Percentiles rank a stretch among this genome's conserved stretches.
phyloP scores from a whole-genome alignment of 352 stramenopile genomes.

The Nothophytophthora sp. region DNA sequence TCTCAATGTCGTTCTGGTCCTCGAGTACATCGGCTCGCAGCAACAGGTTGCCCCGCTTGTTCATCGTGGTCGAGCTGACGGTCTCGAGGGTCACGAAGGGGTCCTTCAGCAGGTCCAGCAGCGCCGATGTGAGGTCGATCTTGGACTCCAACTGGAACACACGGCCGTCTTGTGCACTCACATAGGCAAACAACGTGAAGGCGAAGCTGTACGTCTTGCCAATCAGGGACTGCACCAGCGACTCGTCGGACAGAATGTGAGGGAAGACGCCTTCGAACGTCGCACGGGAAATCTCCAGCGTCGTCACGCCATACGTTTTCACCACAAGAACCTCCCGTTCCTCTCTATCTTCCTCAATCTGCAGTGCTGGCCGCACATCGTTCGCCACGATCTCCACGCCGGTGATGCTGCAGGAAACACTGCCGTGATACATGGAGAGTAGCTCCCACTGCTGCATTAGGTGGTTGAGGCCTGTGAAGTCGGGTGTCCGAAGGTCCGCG shows the following conservation, averaged over 20 bases:
- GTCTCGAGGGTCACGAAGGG: slow-evolving; percentile 39
- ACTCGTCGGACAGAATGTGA: slow-evolving; percentile 36
- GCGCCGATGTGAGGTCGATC: slow-evolving; percentile 40
- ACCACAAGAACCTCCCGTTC: slow-evolving; percentile 19
- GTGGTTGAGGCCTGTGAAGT: slow-evolving; percentile 27
- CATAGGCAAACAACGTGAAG: slow-evolving; percentile 37
- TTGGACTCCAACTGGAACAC: slow-evolving; percentile 51
- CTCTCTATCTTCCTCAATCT: neutral
- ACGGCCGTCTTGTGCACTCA: slow-evolving; percentile 16
- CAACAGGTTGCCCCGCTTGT: slow-evolving; percentile 33
- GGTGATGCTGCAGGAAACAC: slow-evolving; percentile 15
- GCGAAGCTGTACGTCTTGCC: slow-evolving; percentile 40
- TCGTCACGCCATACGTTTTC: slow-evolving; percentile 30
- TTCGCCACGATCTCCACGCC: slow-evolving; percentile 1
- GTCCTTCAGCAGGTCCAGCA: slow-evolving; percentile 39
- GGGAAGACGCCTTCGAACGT: slow-evolving; percentile 48
- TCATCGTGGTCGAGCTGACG: slow-evolving; percentile 39
- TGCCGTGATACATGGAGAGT: slow-evolving; percentile 26
- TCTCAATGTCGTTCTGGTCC: slow-evolving; percentile 35
- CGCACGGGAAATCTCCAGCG: slow-evolving; percentile 31
- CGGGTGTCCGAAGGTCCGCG: slow-evolving; percentile 23
- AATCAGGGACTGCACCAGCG: slow-evolving; percentile 45
- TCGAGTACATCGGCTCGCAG: slow-evolving; percentile 29
- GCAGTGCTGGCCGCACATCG: neutral
- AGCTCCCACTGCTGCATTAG: slow-evolving; percentile 41